Evolutionary conservation across 441 rosid genomes (phyloP).

Genomic region (Gossypium gossypioides): DNA sequence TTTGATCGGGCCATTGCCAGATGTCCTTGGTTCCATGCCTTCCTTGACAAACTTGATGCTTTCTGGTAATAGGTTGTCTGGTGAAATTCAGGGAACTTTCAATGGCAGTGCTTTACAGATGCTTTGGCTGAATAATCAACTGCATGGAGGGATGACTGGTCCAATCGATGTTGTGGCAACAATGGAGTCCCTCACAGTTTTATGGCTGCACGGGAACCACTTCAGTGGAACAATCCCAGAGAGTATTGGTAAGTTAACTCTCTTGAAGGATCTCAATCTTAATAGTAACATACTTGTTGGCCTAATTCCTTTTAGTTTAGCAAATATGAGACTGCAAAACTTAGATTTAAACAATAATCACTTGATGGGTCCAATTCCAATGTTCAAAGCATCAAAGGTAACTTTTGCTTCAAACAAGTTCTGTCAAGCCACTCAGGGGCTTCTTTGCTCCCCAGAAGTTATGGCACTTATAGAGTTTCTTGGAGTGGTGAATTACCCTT

Average conservation of each 20-base stretch:
- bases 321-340: slow-evolving; percentile 30
- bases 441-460: slow-evolving; percentile 42
- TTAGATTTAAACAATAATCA: slow-evolving; percentile 55
- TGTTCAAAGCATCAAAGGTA: slow-evolving; percentile 32
- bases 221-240: slow-evolving; percentile 55
- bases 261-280: slow-evolving; percentile 50
- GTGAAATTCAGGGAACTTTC: slow-evolving; percentile 44
- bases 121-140: slow-evolving; percentile 56
- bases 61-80: slow-evolving; percentile 40
- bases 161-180: slow-evolving; percentile 44
- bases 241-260: slow-evolving; percentile 38
- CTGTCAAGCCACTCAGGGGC: slow-evolving; percentile 37
- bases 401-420: slow-evolving; percentile 35
- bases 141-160: slow-evolving; percentile 37
- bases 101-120: slow-evolving; percentile 30
- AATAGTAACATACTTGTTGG: slow-evolving; percentile 51
- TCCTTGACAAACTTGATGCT: slow-evolving; percentile 42
- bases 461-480: slow-evolving; percentile 54
- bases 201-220: slow-evolving; percentile 68
- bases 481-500: slow-evolving; percentile 42
- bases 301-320: slow-evolving; percentile 42
- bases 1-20: slow-evolving; percentile 51
- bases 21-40: slow-evolving; percentile 42
- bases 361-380: slow-evolving; percentile 60
- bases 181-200: slow-evolving; percentile 32